Percentiles rank a stretch among this genome's conserved stretches.
Conservation (phyloP, 2,329 filamentous ascomycete genomes). For the Ophiocordyceps camponoti-rufipedis region DNA sequence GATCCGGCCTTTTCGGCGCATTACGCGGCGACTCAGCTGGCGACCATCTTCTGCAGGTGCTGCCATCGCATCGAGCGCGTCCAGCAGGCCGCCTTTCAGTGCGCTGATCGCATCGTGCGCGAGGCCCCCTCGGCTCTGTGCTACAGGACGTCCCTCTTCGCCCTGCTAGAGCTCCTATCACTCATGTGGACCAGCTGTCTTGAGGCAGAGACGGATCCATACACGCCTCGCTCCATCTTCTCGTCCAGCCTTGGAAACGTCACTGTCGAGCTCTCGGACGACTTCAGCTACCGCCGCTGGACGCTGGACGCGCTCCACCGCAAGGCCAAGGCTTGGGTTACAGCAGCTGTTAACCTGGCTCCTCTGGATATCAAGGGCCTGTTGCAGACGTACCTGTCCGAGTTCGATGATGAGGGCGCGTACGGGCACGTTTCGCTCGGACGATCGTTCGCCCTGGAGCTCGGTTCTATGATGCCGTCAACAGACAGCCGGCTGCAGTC, state of each 20-base stretch:
- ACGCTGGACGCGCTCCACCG: constrained; percentile 66
- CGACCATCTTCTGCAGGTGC: constrained; percentile 67
- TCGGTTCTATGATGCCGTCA: constrained; percentile 70
- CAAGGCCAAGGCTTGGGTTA: constrained; percentile 66
- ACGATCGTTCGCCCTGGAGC: constrained; percentile 82
- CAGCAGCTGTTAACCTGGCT: constrained; percentile 61
- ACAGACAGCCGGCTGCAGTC: constrained; percentile 75
- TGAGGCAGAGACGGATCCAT: constrained; percentile 86
- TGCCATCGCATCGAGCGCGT: constrained; percentile 88
- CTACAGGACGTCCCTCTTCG: constrained; percentile 78
- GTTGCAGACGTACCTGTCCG: constrained; percentile 87
- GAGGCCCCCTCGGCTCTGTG: constrained; percentile 81
- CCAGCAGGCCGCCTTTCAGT: constrained; percentile 67
- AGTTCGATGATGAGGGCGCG: constrained; percentile 77
- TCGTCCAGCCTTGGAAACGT: constrained; percentile 62
- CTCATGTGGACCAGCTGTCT: constrained; percentile 93
- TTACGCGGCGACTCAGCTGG: constrained; percentile 77
- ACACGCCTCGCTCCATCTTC: constrained; percentile 70
- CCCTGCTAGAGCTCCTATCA: constrained; percentile 75
- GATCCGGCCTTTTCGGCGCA: constrained; percentile 74
- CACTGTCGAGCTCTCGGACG: constrained; percentile 79
- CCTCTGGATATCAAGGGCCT: constrained; percentile 89
- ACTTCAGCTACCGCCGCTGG: constrained; percentile 62
- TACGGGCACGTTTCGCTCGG: constrained; percentile 88
- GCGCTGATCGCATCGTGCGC: constrained; percentile 70